Evolutionary conservation across 345 rosid genomes (phyloP).

Genomic region (Melaleuca alternifolia): DNA sequence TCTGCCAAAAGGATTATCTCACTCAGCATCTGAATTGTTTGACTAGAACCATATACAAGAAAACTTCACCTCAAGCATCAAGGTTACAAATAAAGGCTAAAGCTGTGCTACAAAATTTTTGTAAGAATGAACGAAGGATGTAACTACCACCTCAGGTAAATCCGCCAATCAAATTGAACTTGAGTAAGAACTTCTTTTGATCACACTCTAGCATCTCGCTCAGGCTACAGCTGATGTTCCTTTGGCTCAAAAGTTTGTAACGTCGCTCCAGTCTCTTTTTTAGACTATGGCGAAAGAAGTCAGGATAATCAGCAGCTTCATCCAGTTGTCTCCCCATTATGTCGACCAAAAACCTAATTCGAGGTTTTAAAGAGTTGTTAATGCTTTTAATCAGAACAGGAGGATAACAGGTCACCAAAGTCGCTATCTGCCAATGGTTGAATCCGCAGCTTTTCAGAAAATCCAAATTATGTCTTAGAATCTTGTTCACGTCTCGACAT

Average conservation of each 20-base stretch:
- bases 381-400: constrained; percentile 10
- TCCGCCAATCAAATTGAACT: neutral
- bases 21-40: neutral
- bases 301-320: constrained; percentile 11
- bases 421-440: neutral
- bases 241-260: constrained; percentile 3
- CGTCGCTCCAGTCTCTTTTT: constrained; percentile 14
- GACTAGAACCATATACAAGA: neutral
- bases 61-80: neutral
- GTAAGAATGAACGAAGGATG: neutral
- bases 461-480: neutral
- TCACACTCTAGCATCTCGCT: constrained; percentile 12
- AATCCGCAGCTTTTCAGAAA: constrained; percentile 7
- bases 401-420: constrained; percentile 11
- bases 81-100: neutral
- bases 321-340: constrained; percentile 9
- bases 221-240: constrained; percentile 2
- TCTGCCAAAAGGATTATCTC: neutral
- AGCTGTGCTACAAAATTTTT: neutral
- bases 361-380: constrained; percentile 8
- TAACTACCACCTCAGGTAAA: neutral
- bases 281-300: constrained; percentile 10
- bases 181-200: constrained; percentile 6
- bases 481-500: constrained; percentile 8
- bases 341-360: constrained; percentile 7